phyloP scores from a whole-genome alignment of 1,139 yeast species.

The Candida dubliniensis region DNA sequence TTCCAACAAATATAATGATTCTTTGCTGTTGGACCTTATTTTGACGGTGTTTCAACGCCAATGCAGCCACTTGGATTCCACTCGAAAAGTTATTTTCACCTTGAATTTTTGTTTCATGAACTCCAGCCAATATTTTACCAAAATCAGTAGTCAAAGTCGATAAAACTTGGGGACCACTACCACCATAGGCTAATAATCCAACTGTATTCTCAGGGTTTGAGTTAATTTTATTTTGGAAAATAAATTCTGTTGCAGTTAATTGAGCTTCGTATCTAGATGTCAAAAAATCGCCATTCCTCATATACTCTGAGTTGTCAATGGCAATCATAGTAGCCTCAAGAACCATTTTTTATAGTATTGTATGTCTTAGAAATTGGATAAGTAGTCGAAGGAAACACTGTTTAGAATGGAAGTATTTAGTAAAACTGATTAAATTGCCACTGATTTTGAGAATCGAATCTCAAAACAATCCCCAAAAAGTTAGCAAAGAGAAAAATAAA shows the following conservation, averaged over 20 bases:
- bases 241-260: conserved; percentile 84
- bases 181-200: conserved; percentile 87
- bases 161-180: conserved; percentile 79
- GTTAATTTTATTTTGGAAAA: conserved; percentile 83
- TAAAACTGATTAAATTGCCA: not conserved
- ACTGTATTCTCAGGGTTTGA: conserved; percentile 94
- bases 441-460: not conserved
- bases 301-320: conserved; percentile 92
- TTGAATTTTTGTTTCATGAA: conserved; percentile 75
- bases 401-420: too few relatives aligned
- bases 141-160: conserved; percentile 86
- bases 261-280: conserved; percentile 93
- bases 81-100: conserved; percentile 73
- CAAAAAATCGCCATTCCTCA: conserved; percentile 93
- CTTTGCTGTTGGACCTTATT: conserved; percentile 91
- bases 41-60: conserved; percentile 94
- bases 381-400: not conserved
- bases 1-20: conserved; percentile 85
- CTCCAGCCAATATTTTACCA: conserved; percentile 84
- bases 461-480: too few relatives aligned
- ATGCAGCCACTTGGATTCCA: conserved; percentile 94
- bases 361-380: not conserved
- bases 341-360: conserved; percentile 54
- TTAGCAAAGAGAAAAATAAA: too few relatives aligned
- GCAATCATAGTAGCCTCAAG: conserved; percentile 96